Evolutionary conservation across 352 stramenopile species (phyloP).

Genomic region (Globisporangium okanoganense): DNA sequence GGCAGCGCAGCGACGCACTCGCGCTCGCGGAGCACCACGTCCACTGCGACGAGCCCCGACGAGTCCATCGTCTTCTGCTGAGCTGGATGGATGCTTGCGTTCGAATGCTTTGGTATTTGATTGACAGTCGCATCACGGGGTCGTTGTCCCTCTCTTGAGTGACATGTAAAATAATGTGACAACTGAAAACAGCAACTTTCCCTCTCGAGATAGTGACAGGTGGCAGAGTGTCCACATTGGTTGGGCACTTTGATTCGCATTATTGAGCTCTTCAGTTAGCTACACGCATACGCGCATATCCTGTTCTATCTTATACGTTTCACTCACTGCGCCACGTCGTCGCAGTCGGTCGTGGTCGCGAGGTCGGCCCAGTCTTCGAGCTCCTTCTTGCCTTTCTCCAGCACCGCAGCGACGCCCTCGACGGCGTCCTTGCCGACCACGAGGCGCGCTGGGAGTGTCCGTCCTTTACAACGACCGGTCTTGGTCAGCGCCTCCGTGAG

Average conservation of each 20-base stretch:
- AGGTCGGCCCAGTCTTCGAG: conserved; percentile 17
- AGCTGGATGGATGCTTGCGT: background rate
- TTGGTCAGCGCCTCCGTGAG: conserved; percentile 27
- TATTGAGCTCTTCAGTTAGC: background rate
- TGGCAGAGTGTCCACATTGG: background rate
- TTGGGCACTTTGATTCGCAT: too few species aligned
- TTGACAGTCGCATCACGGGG: background rate
- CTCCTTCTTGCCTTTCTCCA: conserved; percentile 15
- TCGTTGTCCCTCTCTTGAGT: background rate
- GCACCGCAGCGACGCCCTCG: conserved; percentile 10
- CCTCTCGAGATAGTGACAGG: background rate
- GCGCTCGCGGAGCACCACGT: conserved; percentile 12
- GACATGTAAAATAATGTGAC: too few species aligned
- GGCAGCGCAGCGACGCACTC: background rate
- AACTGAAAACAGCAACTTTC: too few species aligned
- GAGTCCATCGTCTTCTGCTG: background rate
- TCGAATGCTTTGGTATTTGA: background rate
- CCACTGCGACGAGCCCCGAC: conserved; percentile 11
- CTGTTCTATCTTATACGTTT: background rate
- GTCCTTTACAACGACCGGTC: conserved; percentile 17
- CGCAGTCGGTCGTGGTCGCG: conserved; percentile 15
- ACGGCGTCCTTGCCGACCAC: conserved; percentile 18
- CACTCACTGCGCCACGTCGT: conserved; percentile 11
- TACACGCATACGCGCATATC: background rate
- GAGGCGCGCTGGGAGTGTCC: conserved; percentile 17